Conservation (phyloP, 768 basidiomycete genomes). For the Phylloporus arenicola region DNA sequence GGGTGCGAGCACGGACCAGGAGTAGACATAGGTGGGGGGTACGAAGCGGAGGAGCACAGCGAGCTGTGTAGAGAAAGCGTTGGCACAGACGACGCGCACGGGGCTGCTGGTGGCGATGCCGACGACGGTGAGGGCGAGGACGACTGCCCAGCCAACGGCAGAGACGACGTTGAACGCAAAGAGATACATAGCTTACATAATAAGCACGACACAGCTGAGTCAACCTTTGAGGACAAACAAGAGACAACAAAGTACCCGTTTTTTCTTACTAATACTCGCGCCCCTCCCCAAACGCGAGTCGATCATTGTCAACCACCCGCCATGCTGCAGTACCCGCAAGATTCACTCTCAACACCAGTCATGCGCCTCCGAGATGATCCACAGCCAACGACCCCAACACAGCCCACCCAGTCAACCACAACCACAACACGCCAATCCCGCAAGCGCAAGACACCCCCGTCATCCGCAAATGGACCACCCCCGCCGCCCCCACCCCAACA, state of each 20-base stretch:
- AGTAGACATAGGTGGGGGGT: constrained; percentile 46
- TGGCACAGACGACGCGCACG: constrained; percentile 29
- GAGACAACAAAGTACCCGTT: constrained; percentile 18
- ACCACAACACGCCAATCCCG: constrained; percentile 32
- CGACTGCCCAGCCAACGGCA: constrained; percentile 65
- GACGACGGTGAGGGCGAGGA: constrained; percentile 53
- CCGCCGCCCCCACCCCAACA: constrained; percentile 5
- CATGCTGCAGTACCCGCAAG: constrained; percentile 29
- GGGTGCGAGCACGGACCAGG: constrained; percentile 56
- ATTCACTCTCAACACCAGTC: constrained; percentile 18
- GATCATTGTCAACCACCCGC: constrained; percentile 21
- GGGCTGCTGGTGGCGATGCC: constrained; percentile 31
- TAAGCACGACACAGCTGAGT: constrained; percentile 5
- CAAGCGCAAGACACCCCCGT: constrained; percentile 68
- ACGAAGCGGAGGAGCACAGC: constrained; percentile 29
- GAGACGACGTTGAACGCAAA: constrained; percentile 75
- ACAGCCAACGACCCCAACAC: constrained; percentile 13
- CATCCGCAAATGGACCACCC: constrained; percentile 18
- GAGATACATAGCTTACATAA: constrained; percentile 48
- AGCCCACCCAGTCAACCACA: constrained; percentile 4
- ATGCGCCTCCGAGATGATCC: constrained; percentile 65
- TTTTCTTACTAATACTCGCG: constrained; percentile 37
- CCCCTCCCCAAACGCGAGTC: constrained; percentile 31
- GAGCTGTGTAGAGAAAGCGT: constrained; percentile 34
- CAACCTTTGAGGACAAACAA: constrained; percentile 15